Conservation (phyloP, 768 basidiomycete species). For the Pleurotus giganteus region DNA sequence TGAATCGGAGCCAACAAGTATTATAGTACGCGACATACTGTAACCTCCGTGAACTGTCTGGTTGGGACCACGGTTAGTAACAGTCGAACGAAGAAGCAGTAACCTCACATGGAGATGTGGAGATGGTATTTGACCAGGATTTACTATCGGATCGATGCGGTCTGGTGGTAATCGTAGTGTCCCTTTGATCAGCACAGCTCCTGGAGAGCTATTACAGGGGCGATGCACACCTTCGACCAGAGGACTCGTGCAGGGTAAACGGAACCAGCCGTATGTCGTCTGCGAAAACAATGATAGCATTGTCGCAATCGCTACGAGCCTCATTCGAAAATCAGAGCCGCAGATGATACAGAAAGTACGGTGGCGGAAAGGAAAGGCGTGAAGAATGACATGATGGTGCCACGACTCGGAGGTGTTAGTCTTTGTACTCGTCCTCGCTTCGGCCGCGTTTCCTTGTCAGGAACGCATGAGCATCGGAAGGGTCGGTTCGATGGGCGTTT, state of each 20-base stretch:
- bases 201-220: neutral
- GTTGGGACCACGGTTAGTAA: neutral
- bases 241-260: conserved; percentile 37
- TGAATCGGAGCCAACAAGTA: neutral
- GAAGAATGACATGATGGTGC: neutral
- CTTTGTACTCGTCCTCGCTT: neutral
- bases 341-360: neutral
- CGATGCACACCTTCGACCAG: conserved; percentile 36
- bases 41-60: conserved; percentile 39
- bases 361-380: neutral
- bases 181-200: neutral
- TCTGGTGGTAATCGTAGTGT: conserved; percentile 19
- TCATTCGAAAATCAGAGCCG: neutral
- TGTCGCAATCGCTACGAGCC: neutral
- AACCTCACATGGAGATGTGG: conserved; percentile 38
- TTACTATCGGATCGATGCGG: conserved; percentile 38
- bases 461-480: neutral
- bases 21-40: conserved; percentile 22
- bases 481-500: too few relatives aligned
- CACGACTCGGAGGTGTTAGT: neutral
- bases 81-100: neutral
- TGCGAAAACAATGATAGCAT: neutral
- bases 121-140: conserved; percentile 30
- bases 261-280: conserved; percentile 31
- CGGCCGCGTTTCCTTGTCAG: neutral